Evolutionary conservation across 192 early-diverging fungal genomes (phyloP).

Genomic region (Coemansia sp.): DNA sequence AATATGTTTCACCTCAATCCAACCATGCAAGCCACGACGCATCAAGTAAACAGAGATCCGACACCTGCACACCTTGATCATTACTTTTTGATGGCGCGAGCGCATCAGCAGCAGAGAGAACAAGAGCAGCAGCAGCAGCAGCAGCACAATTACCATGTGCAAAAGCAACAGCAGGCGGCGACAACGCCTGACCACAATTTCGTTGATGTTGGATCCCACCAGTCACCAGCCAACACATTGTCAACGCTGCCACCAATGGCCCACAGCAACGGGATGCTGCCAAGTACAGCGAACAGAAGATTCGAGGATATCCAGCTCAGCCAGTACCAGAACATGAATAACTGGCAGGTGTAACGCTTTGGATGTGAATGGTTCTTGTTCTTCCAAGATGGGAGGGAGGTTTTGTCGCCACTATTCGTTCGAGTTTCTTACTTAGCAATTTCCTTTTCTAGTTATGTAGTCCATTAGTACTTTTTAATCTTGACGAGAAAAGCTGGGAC

Average conservation of each 20-base stretch:
- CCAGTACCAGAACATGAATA: conserved; percentile 30
- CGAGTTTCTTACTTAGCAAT: too few species aligned
- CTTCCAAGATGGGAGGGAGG: background rate
- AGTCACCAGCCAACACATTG: conserved; percentile 13
- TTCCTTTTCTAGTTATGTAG: too few species aligned
- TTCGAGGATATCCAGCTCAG: conserved; percentile 40
- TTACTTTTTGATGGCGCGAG: conserved; percentile 36
- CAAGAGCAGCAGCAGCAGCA: conserved; percentile 22
- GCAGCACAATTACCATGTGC: background rate
- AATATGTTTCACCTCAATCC: conserved; percentile 36
- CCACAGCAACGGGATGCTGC: conserved; percentile 2
- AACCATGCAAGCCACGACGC: conserved; percentile 20
- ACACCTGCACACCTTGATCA: conserved; percentile 20
- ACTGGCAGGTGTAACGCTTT: conserved; percentile 27
- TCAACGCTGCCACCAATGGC: conserved; percentile 30
- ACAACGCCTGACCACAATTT: conserved; percentile 7
- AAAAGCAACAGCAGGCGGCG: conserved; percentile 10
- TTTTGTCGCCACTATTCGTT: background rate
- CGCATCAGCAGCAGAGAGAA: conserved; percentile 32
- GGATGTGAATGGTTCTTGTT: background rate
- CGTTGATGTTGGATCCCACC: background rate
- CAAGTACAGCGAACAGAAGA: conserved; percentile 11
- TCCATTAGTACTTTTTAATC: background rate
- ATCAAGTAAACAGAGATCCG: conserved; percentile 17
- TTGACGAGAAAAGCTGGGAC: background rate